Evolutionary conservation across 139 green algal genomes (phyloP).

Genomic region (Chlorella sp.): DNA sequence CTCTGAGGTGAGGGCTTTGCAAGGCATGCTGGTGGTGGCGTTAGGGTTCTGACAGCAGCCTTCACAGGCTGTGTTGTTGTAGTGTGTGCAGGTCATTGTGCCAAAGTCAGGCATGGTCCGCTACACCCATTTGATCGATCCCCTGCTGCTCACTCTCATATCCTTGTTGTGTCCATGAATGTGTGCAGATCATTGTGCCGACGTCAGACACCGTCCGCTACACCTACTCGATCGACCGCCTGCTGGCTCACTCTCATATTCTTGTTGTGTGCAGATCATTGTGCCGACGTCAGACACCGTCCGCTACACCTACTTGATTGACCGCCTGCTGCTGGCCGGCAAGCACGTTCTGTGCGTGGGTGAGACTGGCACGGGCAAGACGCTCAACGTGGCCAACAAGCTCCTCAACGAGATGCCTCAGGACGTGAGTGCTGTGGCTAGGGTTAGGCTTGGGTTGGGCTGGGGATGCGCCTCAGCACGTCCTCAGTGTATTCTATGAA

Average conservation of each 20-base stretch:
- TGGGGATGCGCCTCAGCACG: too few relatives aligned
- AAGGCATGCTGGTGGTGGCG: not conserved
- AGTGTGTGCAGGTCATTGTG: too few relatives aligned
- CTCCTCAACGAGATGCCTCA: conserved; percentile 62
- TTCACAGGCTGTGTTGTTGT: too few relatives aligned
- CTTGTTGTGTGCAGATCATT: conserved; percentile 47
- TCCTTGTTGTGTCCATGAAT: too few relatives aligned
- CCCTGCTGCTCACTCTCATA: not conserved
- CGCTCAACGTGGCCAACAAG: conserved; percentile 63
- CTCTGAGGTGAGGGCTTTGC: not conserved
- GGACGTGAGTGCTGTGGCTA: too few relatives aligned
- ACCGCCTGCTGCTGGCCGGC: conserved; percentile 43
- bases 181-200: conserved; percentile 76
- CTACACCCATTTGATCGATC: not conserved
- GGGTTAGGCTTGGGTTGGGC: too few relatives aligned
- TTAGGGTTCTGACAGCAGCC: too few relatives aligned
- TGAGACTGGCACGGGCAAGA: conserved; percentile 83
- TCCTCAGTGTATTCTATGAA: too few relatives aligned
- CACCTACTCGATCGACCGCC: conserved; percentile 61
- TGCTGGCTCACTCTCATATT: conserved; percentile 42
- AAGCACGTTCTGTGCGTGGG: conserved; percentile 75
- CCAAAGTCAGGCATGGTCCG: too few relatives aligned
- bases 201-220: conserved; percentile 72
- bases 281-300: conserved; percentile 74
- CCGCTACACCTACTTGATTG: conserved; percentile 67